Evolutionary conservation across 805 yeast species (phyloP).

Genomic region (Sugiyamaella smithiae): DNA sequence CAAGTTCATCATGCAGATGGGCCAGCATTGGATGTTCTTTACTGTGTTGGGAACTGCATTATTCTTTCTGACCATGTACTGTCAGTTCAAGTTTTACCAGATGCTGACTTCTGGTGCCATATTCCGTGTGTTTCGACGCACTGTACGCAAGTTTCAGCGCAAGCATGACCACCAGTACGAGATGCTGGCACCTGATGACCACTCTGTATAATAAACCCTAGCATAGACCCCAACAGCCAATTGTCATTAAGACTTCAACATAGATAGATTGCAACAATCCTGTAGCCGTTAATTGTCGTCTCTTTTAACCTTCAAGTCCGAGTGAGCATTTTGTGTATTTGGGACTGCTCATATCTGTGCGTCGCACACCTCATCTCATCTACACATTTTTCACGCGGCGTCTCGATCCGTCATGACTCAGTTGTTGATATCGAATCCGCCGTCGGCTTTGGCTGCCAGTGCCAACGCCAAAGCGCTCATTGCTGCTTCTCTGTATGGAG

Average conservation of each 20-base stretch:
- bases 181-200: conserved; percentile 4
- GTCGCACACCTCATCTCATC: not conserved
- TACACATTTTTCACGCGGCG: not conserved
- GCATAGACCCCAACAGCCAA: not conserved
- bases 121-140: not conserved
- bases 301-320: too few relatives aligned
- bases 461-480: conserved; percentile 10
- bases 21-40: conserved; percentile 67
- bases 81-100: conserved; percentile 19
- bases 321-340: too few relatives aligned
- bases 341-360: not conserved
- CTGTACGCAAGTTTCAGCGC: not conserved
- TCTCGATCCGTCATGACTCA: conserved; percentile 6
- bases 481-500: conserved; percentile 8
- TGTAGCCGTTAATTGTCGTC: too few relatives aligned
- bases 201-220: conserved; percentile 1
- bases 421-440: conserved; percentile 12
- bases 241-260: too few relatives aligned
- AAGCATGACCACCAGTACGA: not conserved
- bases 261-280: too few relatives aligned
- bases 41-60: conserved; percentile 54
- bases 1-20: conserved; percentile 60
- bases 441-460: not conserved
- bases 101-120: conserved; percentile 11
- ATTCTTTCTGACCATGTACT: conserved; percentile 33